Evolutionary conservation across 2,329 filamentous ascomycete species (phyloP).

Genomic region (Trichoderma cornu-damae): DNA sequence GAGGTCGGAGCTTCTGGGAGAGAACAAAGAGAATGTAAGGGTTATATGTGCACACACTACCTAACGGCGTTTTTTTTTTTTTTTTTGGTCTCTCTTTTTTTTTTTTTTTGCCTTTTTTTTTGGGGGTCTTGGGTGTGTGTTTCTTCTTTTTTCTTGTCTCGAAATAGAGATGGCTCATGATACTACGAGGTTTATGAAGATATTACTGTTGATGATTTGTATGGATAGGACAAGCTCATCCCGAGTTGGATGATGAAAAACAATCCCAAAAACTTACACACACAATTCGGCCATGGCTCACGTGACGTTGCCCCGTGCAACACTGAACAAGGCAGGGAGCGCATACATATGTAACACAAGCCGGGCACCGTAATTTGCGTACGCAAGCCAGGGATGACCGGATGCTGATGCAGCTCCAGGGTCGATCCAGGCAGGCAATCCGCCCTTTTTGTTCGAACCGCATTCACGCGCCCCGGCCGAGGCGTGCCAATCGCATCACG

Average conservation of each 20-base stretch:
- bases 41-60: constrained; percentile 2
- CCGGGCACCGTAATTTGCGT: too few relatives aligned
- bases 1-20: neutral
- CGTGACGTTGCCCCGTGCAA: too few relatives aligned
- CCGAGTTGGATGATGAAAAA: neutral
- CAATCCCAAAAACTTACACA: neutral
- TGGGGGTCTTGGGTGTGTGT: neutral
- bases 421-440: neutral
- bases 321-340: neutral
- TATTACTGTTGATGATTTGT: neutral
- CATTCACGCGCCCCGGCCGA: neutral
- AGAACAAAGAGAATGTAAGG: neutral
- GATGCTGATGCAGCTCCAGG: neutral
- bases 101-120: neutral
- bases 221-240: neutral
- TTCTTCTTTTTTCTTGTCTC: neutral
- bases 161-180: neutral
- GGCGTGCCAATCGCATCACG: neutral
- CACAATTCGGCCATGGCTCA: too few relatives aligned
- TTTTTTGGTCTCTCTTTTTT: too few relatives aligned
- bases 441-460: neutral
- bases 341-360: too few relatives aligned
- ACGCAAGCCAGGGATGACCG: neutral
- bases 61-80: neutral
- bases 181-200: neutral